These are phyloP conservation scores for Pterocarpus santalinus DNA, from an alignment of 306 rosid species.

Conservation along the genomic window DNA sequence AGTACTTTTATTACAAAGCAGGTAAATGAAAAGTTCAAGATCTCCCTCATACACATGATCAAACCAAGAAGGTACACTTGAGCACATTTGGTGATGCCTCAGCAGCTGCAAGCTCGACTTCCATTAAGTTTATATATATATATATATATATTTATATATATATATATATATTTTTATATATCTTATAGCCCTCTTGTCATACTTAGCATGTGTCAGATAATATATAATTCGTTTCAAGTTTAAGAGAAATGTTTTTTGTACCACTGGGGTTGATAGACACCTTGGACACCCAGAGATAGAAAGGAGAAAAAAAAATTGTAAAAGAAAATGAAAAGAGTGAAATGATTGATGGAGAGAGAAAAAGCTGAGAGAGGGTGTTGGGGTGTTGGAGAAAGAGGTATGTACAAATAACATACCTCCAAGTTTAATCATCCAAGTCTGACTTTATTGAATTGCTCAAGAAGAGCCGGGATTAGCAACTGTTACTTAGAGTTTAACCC, in stretches of 20 bases:
- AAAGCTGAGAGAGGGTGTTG: too few relatives aligned
- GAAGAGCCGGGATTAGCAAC: not conserved
- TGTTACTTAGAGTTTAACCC: not conserved
- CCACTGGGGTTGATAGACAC: too few relatives aligned
- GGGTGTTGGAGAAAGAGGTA: too few relatives aligned
- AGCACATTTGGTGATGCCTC: conserved; percentile 34
- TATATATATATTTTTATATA: not conserved
- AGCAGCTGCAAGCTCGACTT: not conserved
- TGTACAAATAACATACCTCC: too few relatives aligned
- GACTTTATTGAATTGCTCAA: not conserved
- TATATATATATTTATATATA: not conserved
- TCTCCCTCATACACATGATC: conserved; percentile 18
- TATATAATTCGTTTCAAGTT: not conserved
- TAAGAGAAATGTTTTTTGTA: too few relatives aligned
- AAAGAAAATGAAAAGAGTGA: too few relatives aligned
- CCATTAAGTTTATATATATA: not conserved
- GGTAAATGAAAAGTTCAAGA: conserved; percentile 14
- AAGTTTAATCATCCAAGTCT: not conserved
- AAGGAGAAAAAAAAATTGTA: too few relatives aligned
- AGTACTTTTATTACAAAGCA: too few relatives aligned
- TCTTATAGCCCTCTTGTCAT: not conserved
- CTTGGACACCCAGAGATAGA: too few relatives aligned
- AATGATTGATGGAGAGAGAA: too few relatives aligned
- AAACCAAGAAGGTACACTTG: conserved; percentile 49
- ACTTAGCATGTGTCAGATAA: not conserved